These are phyloP conservation scores for Globisporangium mamillatum DNA, from an alignment of 352 stramenopile genomes.

Conservation along the genomic window DNA sequence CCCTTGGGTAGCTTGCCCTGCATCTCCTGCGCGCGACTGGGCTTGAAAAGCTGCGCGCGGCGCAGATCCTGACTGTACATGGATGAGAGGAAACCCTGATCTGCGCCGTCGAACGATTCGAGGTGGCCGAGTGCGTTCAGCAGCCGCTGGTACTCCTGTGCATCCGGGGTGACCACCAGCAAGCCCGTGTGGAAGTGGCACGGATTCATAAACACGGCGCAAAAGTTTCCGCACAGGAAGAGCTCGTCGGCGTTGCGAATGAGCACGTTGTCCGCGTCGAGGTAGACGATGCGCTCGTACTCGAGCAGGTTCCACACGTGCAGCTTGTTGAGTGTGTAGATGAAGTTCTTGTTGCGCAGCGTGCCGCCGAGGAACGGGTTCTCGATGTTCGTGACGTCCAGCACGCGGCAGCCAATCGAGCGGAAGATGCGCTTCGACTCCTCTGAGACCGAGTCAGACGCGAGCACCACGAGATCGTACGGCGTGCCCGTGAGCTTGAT, in stretches of 20 bases:
- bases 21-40: slow-evolving; percentile 32
- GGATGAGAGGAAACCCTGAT: slow-evolving; percentile 85
- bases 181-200: slow-evolving; percentile 89
- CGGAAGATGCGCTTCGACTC: slow-evolving; percentile 73
- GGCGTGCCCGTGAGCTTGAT: slow-evolving; percentile 82
- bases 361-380: slow-evolving; percentile 82
- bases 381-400: slow-evolving; percentile 86
- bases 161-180: slow-evolving; percentile 78
- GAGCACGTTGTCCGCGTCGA: slow-evolving; percentile 90
- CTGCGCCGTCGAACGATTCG: slow-evolving; percentile 76
- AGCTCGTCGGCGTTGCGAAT: slow-evolving; percentile 88
- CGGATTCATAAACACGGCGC: slow-evolving; percentile 90
- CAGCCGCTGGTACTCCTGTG: slow-evolving; percentile 67
- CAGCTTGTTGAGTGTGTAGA: slow-evolving; percentile 90
- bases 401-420: slow-evolving; percentile 76
- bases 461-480: slow-evolving; percentile 84
- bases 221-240: slow-evolving; percentile 85
- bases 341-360: slow-evolving; percentile 85
- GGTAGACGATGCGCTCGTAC: slow-evolving; percentile 89
- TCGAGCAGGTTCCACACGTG: slow-evolving; percentile 90
- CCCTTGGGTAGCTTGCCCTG: slow-evolving; percentile 36
- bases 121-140: slow-evolving; percentile 55
- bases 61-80: slow-evolving; percentile 85
- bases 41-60: slow-evolving; percentile 69
- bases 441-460: slow-evolving; percentile 80